phyloP scores from a whole-genome alignment of 805 yeast species.

The Myxozyma neotropica region DNA sequence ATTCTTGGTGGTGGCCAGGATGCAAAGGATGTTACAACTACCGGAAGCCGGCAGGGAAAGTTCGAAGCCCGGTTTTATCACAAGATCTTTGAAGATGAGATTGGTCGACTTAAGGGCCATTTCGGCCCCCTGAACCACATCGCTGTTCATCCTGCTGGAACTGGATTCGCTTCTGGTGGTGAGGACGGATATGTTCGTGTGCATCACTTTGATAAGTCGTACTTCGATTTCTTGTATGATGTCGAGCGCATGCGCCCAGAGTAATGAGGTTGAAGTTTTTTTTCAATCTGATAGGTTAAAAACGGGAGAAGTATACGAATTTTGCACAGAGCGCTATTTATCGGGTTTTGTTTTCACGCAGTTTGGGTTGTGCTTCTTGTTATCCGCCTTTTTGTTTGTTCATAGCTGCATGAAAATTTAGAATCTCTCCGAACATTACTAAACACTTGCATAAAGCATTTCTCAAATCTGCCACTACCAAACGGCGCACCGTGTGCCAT shows the following conservation, averaged over 20 bases:
- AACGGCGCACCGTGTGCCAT: too few relatives aligned
- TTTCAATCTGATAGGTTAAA: too few relatives aligned
- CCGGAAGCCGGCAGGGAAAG: constrained; percentile 88
- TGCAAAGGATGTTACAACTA: constrained; percentile 97
- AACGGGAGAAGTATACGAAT: not conserved
- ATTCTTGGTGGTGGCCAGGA: constrained; percentile 99
- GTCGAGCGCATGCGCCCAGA: constrained; percentile 32
- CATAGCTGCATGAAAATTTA: too few relatives aligned
- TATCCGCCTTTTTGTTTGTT: too few relatives aligned
- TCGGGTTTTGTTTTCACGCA: too few relatives aligned
- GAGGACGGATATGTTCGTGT: constrained; percentile 97
- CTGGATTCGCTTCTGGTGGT: constrained; percentile 94
- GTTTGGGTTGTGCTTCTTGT: too few relatives aligned
- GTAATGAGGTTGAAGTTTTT: not conserved
- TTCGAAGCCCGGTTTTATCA: constrained; percentile 96
- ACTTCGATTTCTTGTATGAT: constrained; percentile 68
- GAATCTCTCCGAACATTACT: too few relatives aligned
- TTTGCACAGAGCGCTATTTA: too few relatives aligned
- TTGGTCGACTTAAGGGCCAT: constrained; percentile 97
- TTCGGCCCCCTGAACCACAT: constrained; percentile 97
- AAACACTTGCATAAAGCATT: too few relatives aligned
- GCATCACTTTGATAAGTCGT: constrained; percentile 88
- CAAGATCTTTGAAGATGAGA: constrained; percentile 91
- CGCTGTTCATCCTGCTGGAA: constrained; percentile 93
- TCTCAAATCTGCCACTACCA: too few relatives aligned